These are phyloP conservation scores for Claviceps digitariae DNA, from an alignment of 2,329 filamentous ascomycete species.

Conservation along the genomic window DNA sequence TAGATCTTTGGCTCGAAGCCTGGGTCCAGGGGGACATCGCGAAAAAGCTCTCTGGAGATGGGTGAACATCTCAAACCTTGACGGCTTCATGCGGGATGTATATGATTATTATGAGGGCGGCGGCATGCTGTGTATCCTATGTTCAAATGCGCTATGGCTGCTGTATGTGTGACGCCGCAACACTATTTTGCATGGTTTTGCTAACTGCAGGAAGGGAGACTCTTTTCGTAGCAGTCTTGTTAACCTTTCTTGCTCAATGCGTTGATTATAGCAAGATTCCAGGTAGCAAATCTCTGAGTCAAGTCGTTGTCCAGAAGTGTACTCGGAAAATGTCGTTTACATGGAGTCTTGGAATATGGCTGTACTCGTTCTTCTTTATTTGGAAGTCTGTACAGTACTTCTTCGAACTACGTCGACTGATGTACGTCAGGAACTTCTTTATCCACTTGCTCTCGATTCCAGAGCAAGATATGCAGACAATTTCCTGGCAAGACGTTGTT, in stretches of 20 bases:
- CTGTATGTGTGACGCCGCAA: constrained; percentile 36
- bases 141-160: constrained; percentile 58
- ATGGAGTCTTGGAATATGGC: constrained; percentile 69
- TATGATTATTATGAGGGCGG: constrained; percentile 78
- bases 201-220: constrained; percentile 44
- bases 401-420: constrained; percentile 58
- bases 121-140: constrained; percentile 73
- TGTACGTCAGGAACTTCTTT: constrained; percentile 76
- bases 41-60: constrained; percentile 84
- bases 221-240: constrained; percentile 67
- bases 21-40: constrained; percentile 26
- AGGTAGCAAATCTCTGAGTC: constrained; percentile 41
- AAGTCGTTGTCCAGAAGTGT: constrained; percentile 57
- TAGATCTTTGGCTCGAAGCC: constrained; percentile 16
- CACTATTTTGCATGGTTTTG: neutral
- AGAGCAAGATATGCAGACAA: constrained; percentile 75
- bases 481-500: constrained; percentile 88
- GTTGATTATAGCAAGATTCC: constrained; percentile 68
- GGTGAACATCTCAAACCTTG: constrained; percentile 81
- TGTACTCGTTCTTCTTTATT: constrained; percentile 76
- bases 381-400: constrained; percentile 65
- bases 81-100: constrained; percentile 72
- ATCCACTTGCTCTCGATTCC: constrained; percentile 70
- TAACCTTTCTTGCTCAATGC: constrained; percentile 75
- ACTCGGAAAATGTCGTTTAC: constrained; percentile 60